A percentile compares a stretch with the other conserved stretches of the same genome.
These are phyloP conservation scores for Paraphoma chrysanthemicola DNA, from an alignment of 2,329 filamentous ascomycete species.

Conservation along the genomic window DNA sequence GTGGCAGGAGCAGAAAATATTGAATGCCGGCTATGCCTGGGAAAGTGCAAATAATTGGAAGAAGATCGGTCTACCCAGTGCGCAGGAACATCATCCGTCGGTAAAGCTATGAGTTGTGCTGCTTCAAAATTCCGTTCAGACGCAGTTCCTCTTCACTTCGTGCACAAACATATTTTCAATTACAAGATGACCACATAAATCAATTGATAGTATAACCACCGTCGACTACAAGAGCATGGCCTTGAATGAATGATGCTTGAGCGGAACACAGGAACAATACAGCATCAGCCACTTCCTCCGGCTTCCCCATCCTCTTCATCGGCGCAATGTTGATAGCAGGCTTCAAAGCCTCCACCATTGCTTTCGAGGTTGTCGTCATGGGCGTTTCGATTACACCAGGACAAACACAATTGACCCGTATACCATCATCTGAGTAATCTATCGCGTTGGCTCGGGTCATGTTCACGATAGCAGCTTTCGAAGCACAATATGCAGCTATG, in stretches of 20 bases:
- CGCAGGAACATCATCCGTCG: constrained; percentile 10
- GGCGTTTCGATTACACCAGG: constrained; percentile 59
- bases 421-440: constrained; percentile 58
- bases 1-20: constrained; percentile 46
- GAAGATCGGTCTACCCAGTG: constrained; percentile 1
- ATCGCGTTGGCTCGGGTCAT: constrained; percentile 65
- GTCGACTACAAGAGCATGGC: constrained; percentile 56
- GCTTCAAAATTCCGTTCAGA: neutral
- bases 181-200: neutral
- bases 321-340: constrained; percentile 55
- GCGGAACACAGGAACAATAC: constrained; percentile 61
- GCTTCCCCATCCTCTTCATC: constrained; percentile 54
- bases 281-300: constrained; percentile 63
- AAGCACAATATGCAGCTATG: constrained; percentile 63
- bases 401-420: constrained; percentile 67
- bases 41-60: constrained; percentile 38
- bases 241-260: constrained; percentile 62
- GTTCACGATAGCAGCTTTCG: constrained; percentile 65
- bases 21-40: constrained; percentile 37
- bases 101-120: constrained; percentile 15
- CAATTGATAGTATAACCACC: constrained; percentile 47
- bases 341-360: constrained; percentile 41
- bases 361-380: constrained; percentile 29
- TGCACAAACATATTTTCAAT: neutral
- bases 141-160: neutral